Percentiles rank a stretch among this genome's conserved stretches.
phyloP scores from a whole-genome alignment of 2,329 filamentous ascomycete species.

The Cytospora mali region DNA sequence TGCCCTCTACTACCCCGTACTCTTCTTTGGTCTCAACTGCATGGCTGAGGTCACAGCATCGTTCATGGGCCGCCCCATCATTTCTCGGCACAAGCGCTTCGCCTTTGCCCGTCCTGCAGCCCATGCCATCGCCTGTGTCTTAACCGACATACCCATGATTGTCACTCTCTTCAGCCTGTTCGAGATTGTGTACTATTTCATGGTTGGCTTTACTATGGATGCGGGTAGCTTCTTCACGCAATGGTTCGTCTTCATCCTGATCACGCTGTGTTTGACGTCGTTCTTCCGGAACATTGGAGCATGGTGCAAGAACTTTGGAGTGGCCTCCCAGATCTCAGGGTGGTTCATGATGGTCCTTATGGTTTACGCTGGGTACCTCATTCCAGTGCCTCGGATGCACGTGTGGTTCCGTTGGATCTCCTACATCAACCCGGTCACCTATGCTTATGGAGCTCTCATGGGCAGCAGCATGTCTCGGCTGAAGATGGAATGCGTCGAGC shows the following conservation, averaged over 20 bases:
- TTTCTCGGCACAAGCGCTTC: conserved; percentile 61
- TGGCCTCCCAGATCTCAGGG: conserved; percentile 58
- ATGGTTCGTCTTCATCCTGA: conserved; percentile 4
- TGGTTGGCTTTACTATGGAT: conserved; percentile 57
- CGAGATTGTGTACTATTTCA: conserved; percentile 63
- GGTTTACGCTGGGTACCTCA: conserved; percentile 67
- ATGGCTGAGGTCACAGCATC: conserved; percentile 69
- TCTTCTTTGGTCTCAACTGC: conserved; percentile 63
- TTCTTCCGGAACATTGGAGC: conserved; percentile 10
- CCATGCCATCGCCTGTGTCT: conserved; percentile 59
- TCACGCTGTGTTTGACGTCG: conserved; percentile 1
- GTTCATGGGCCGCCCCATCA: conserved; percentile 61
- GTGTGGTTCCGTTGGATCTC: conserved; percentile 66
- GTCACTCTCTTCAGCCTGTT: conserved; percentile 62
- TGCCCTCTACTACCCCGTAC: conserved; percentile 64
- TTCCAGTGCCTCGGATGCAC: conserved; percentile 63
- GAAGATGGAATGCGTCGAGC: conserved; percentile 10
- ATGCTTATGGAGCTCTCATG: conserved; percentile 69
- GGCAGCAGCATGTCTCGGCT: conserved; percentile 67
- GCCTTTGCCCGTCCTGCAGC: conserved; percentile 60
- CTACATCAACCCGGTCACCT: conserved; percentile 69
- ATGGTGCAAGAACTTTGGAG: conserved; percentile 55
- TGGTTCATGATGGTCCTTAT: conserved; percentile 39
- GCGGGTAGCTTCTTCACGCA: conserved; percentile 50
- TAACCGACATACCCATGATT: conserved; percentile 58